Percentiles rank a stretch among this genome's conserved stretches.
These are phyloP conservation scores for Dendrobium nobile DNA, from an alignment of 106 monocot species.

Conservation along the genomic window DNA sequence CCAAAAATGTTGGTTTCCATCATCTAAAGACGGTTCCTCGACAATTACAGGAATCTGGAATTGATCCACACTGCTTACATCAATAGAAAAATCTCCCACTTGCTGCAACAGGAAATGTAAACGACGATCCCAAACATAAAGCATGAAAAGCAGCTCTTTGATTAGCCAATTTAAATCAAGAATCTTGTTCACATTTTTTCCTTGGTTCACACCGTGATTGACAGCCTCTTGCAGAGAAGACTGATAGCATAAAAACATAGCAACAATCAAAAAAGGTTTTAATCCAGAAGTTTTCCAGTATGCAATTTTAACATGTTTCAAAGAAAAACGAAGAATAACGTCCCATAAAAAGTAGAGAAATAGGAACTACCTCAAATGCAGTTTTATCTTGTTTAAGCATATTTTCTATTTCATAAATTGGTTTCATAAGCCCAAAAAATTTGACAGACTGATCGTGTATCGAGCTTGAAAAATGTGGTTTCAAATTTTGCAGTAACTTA, in stretches of 20 bases:
- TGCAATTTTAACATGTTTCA: not conserved
- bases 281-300: not conserved
- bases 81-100: constrained; percentile 6
- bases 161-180: constrained; percentile 49
- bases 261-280: not conserved
- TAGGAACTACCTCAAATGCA: constrained; percentile 64
- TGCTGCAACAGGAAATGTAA: constrained; percentile 33
- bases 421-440: constrained; percentile 19
- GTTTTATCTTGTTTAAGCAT: constrained; percentile 60
- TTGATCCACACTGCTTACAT: not conserved
- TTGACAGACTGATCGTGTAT: constrained; percentile 6
- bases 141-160: constrained; percentile 67
- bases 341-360: not conserved
- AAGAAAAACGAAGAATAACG: not conserved
- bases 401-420: constrained; percentile 42
- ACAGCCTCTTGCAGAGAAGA: constrained; percentile 35
- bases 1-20: constrained; percentile 12
- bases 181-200: constrained; percentile 23
- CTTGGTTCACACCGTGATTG: constrained; percentile 9
- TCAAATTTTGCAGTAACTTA: constrained; percentile 36
- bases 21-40: constrained; percentile 12
- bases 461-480: constrained; percentile 17
- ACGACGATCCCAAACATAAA: constrained; percentile 84
- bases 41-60: constrained; percentile 9
- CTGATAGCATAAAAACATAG: constrained; percentile 25